These are phyloP conservation scores for Huntiella savannae DNA, from an alignment of 2,329 filamentous ascomycete species.

Conservation along the genomic window DNA sequence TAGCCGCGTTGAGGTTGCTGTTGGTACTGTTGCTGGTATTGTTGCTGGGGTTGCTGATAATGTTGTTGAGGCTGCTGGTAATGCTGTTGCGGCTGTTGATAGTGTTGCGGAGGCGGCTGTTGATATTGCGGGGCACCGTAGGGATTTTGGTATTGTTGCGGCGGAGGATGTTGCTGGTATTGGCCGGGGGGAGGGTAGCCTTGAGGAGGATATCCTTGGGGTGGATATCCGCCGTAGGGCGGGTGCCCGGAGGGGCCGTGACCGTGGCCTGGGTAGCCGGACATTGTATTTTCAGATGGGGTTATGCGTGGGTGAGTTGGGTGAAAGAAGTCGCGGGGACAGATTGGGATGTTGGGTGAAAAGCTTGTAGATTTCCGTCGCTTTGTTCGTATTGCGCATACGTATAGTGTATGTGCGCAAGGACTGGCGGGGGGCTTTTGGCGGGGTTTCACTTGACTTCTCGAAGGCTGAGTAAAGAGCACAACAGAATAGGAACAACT, in stretches of 20 bases:
- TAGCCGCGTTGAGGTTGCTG: conserved; percentile 13
- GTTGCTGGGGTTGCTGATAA: conserved; percentile 1
- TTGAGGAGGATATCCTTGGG: conserved; percentile 7
- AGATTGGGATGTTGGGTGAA: no score
- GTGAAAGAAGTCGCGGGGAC: no score
- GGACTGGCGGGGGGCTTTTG: no score
- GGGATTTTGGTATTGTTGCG: conserved; percentile 4
- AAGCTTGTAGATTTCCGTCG: no score
- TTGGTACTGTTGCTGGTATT: conserved; percentile 1
- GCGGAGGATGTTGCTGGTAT: neutral
- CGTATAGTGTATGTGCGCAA: no score
- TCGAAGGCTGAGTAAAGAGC: no score
- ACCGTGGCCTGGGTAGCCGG: conserved; percentile 10
- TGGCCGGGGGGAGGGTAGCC: conserved; percentile 2
- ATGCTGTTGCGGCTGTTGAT: neutral
- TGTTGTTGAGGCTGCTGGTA: conserved; percentile 3
- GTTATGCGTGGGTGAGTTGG: no score
- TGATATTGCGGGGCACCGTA: neutral
- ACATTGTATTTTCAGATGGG: conserved; percentile 1
- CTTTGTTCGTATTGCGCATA: no score
- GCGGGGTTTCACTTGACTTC: no score
- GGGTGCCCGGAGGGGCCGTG: conserved; percentile 15
- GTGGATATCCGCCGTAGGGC: conserved; percentile 12
- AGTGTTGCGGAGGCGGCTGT: conserved; percentile 1
- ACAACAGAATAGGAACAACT: no score